Base-by-base conservation (phyloP, 2,329 filamentous ascomycete genomes). In the Exophiala phaeomuriformis region DNA sequence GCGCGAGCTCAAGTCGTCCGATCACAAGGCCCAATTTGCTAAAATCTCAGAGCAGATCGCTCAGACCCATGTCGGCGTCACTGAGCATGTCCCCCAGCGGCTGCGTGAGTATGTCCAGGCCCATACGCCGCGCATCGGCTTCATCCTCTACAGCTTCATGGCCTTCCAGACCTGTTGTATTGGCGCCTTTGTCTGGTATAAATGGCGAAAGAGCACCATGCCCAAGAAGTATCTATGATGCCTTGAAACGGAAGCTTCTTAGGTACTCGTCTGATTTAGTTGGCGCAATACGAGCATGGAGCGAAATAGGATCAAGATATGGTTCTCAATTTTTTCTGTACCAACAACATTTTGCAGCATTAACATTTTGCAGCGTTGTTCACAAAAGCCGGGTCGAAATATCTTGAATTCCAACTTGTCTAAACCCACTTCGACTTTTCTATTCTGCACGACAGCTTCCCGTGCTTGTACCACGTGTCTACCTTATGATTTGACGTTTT, bases 221-320 rank as follows among this genome's bases (percentile, higher is more conserved):
- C 88, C 88, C n/a, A 95, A 95, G 78, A 96, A 96, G 74, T 96
- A 90, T 70, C 73, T 95, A 67, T 95, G 67, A 55, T 47, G 10
- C 12, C 19, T 19, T 4, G 5, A 2, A 31, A 31, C 33, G 39
- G 41, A 36, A 32, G n/a, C n/a, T n/a, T n/a, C n/a, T n/a, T n/a
- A n/a, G n/a, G n/a, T n/a, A n/a, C n/a, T n/a, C n/a, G n/a, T n/a
- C n/a, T n/a, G n/a, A n/a, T 19, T 19, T 19, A 19, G 19, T 19
- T 19, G 19, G 19, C 19, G 19, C 19, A 19, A 19, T 19, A 19
- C 19, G 2, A 19, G 2, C 19, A 19, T 19, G 19, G 19, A 19
- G 19, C 19, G 2, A 19, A 19, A 19, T 19, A 19, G 19, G 19
- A 19, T 19, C 19, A 19, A 19, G 19, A 1, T 19, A 19, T 19